Conservation (phyloP, 768 basidiomycete species). For the Pisolithus microcarpus region DNA sequence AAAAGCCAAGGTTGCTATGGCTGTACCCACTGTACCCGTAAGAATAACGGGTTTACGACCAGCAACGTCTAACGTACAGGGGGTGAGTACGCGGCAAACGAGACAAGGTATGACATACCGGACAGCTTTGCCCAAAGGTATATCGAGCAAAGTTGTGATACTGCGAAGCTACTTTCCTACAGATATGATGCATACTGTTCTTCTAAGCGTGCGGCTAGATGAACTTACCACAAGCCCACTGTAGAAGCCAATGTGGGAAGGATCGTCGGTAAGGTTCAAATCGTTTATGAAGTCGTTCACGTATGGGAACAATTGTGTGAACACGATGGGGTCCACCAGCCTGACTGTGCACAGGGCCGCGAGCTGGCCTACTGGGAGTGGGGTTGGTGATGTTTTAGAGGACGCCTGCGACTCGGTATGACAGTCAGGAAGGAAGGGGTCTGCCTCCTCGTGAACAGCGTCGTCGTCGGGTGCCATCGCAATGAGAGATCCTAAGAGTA, state of each 20-base stretch:
- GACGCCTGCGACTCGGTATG: too few relatives aligned
- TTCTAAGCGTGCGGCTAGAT: not conserved
- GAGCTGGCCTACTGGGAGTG: constrained; percentile 48
- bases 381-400: constrained; percentile 23
- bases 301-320: constrained; percentile 62
- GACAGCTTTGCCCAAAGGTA: constrained; percentile 60
- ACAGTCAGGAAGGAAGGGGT: too few relatives aligned
- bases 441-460: too few relatives aligned
- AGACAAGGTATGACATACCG: constrained; percentile 27
- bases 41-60: constrained; percentile 63
- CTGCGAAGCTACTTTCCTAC: constrained; percentile 60
- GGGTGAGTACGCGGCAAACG: not conserved
- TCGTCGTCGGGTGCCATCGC: too few relatives aligned
- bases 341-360: constrained; percentile 47
- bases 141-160: constrained; percentile 53
- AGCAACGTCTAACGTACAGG: constrained; percentile 37
- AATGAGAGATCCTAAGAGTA: too few relatives aligned
- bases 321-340: constrained; percentile 54
- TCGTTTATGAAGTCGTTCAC: constrained; percentile 60
- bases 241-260: constrained; percentile 58
- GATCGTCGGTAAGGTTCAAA: constrained; percentile 50
- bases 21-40: constrained; percentile 43
- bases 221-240: constrained; percentile 55
- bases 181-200: not conserved
- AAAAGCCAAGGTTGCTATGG: constrained; percentile 45